These are phyloP conservation scores for Coemansia erecta DNA, from an alignment of 192 early-diverging fungal species.

Conservation along the genomic window DNA sequence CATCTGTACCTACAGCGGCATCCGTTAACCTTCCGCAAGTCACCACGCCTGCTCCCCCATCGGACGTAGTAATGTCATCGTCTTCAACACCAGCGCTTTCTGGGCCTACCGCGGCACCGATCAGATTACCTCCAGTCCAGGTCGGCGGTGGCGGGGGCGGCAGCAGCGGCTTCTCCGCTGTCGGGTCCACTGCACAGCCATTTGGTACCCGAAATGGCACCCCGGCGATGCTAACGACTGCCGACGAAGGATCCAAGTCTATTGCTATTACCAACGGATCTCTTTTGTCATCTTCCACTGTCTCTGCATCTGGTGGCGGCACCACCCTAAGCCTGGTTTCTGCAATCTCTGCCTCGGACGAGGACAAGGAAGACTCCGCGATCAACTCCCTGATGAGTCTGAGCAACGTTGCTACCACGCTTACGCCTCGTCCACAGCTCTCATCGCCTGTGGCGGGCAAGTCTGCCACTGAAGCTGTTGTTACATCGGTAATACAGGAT, in stretches of 20 bases:
- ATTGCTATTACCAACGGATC: slow-evolving; percentile 4
- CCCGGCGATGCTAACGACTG: neutral
- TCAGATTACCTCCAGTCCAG: slow-evolving; percentile 49
- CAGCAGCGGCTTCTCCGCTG: slow-evolving; percentile 10
- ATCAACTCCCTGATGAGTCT: slow-evolving; percentile 55
- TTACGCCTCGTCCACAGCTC: slow-evolving; percentile 37
- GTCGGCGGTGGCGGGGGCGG: slow-evolving; percentile 18
- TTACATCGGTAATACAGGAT: slow-evolving; percentile 1
- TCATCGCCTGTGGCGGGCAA: slow-evolving; percentile 15
- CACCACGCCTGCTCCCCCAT: slow-evolving; percentile 16
- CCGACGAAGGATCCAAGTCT: slow-evolving; percentile 9
- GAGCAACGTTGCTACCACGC: slow-evolving; percentile 43
- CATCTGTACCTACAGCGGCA: slow-evolving; percentile 11
- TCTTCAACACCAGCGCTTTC: slow-evolving; percentile 26
- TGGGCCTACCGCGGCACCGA: slow-evolving; percentile 46
- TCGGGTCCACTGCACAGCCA: slow-evolving; percentile 17
- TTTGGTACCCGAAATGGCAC: slow-evolving; percentile 2
- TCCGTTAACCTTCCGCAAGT: slow-evolving; percentile 33
- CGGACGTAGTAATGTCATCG: slow-evolving; percentile 9
- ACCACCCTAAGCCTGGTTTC: slow-evolving; percentile 30
- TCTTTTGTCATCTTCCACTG: neutral
- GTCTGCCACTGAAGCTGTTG: slow-evolving; percentile 14
- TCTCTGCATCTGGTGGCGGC: neutral
- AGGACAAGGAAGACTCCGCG: slow-evolving; percentile 50
- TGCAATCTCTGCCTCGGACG: slow-evolving; percentile 25